Evolutionary conservation across 75 land plant species (phyloP), one percentile per base, ranked within the genome.

Genomic region (Sequoiadendron giganteum): DNA sequence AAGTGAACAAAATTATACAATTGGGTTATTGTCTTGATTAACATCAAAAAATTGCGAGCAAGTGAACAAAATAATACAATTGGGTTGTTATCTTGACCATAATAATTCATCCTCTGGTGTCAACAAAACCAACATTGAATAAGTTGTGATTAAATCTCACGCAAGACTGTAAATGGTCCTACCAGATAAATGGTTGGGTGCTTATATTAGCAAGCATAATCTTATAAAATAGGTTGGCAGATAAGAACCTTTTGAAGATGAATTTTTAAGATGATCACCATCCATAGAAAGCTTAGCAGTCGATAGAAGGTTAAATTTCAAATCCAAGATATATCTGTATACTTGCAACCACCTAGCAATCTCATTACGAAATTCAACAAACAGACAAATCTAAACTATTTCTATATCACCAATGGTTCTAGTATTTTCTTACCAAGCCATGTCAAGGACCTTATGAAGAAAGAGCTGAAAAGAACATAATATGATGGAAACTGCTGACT

Each of bases 401-500:
- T 45, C 84, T 45, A 82, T 10, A 47, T 47, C 52, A 82, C 84
- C 52, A 45, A 82, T 47, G 48, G 84, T 82, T 82, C 84, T 28
- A 82, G 84, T 82, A 82, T 82, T 82, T 82, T 82, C 52, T 82
- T 82, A 82, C 84, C 84, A 82, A 82, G 21, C 49, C 47, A 82
- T 82, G 47, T 82, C 84, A 47, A 47, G 48, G 84, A 82, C 28
- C 84, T 82, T 82, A 82, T 82, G 84, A 28, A 82, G 84, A 82
- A 82, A 82, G 48, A 82, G 84, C 84, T 82, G 84, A 82, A 82
- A 82, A 45, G 84, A 82, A 82, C 84, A 43, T 43, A 82, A 48
- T 43, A 82, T 82, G 84, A 82, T n/a, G 84, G 84, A 82, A 82
- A 82, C 84, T 82, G 28, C 84, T 82, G 84, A 82, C 84, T 82